Evolutionary conservation across 148 eudicot species (phyloP).

Genomic region (Chenopodium album): DNA sequence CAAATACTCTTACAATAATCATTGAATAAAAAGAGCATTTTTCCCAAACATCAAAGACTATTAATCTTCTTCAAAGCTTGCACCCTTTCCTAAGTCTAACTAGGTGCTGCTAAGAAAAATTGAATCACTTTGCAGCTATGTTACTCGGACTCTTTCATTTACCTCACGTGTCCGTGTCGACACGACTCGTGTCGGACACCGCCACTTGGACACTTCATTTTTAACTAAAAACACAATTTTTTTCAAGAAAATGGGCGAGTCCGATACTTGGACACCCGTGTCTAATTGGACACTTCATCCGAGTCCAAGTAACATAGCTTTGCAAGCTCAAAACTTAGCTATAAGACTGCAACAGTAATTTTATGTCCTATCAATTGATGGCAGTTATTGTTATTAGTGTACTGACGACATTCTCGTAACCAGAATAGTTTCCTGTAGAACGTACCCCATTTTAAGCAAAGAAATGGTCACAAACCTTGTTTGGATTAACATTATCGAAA

Average conservation of each 20-base stretch:
- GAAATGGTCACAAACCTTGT: slow-evolving; percentile 49
- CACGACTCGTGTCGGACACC: too few relatives aligned
- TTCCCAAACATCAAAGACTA: not conserved
- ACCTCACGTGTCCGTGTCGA: too few relatives aligned
- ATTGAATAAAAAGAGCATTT: not conserved
- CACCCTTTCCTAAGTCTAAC: not conserved
- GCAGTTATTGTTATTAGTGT: not conserved
- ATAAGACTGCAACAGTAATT: not conserved
- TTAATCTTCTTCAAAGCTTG: not conserved
- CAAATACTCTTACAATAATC: not conserved
- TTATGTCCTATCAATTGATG: not conserved
- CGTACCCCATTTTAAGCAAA: not conserved
- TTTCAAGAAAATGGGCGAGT: too few relatives aligned
- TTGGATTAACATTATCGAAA: slow-evolving; percentile 75
- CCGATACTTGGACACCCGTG: too few relatives aligned
- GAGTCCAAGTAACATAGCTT: not conserved
- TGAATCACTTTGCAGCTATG: not conserved
- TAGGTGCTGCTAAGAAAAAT: not conserved
- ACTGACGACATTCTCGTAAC: not conserved
- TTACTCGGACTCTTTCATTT: too few relatives aligned
- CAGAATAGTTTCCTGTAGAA: not conserved
- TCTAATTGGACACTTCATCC: too few relatives aligned
- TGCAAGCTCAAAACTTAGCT: not conserved
- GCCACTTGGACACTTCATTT: too few relatives aligned
- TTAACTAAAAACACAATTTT: too few relatives aligned